Evolutionary conservation across 345 rosid genomes (phyloP).

Genomic region (Alliaria petiolata): DNA sequence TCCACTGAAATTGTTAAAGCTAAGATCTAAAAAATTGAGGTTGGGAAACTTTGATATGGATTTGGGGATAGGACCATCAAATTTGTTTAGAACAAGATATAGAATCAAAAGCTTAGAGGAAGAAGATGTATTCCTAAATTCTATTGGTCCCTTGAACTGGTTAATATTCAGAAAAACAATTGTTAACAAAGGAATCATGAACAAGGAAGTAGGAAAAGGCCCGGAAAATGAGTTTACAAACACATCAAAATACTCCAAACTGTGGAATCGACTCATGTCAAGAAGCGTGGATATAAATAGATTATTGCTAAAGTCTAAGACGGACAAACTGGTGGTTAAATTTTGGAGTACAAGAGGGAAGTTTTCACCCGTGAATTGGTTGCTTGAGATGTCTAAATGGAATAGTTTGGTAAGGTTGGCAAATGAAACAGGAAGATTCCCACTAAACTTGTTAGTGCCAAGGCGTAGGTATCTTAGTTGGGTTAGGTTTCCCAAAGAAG

Average conservation of each 20-base stretch:
- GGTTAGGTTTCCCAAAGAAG: not conserved
- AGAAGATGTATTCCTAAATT: not conserved
- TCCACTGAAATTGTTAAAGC: not conserved
- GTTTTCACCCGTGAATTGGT: no score
- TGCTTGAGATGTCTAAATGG: no score
- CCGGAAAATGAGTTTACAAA: not conserved
- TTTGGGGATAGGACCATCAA: not conserved
- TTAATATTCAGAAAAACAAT: accelerated
- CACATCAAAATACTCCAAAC: not conserved
- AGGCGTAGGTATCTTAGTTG: not conserved
- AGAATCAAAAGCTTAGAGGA: accelerated
- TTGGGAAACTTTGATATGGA: not conserved
- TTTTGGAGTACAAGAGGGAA: no score
- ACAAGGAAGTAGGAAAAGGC: not conserved
- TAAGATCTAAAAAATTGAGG: not conserved
- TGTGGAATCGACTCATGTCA: not conserved
- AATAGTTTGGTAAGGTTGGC: not conserved
- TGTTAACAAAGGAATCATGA: not conserved
- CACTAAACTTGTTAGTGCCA: not conserved
- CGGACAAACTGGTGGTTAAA: no score
- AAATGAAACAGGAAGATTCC: not conserved
- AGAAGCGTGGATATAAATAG: not conserved
- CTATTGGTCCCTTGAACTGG: not conserved
- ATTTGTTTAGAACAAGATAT: not conserved
- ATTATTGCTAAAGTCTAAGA: accelerated